These are phyloP conservation scores for Volutella citrinella DNA, from an alignment of 2,329 filamentous ascomycete species.

Conservation along the genomic window DNA sequence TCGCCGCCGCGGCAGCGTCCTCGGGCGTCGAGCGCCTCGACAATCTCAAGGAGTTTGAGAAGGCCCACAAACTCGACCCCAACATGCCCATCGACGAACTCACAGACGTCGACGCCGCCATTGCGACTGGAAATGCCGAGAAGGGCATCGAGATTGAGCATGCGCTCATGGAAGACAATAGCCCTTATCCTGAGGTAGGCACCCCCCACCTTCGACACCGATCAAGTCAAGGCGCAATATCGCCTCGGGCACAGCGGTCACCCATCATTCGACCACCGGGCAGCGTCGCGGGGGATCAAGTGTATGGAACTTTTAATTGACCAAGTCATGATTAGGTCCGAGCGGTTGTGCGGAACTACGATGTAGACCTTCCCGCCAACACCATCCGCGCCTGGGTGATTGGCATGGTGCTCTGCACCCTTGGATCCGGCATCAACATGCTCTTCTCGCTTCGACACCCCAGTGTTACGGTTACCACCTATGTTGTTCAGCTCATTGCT, in stretches of 20 bases:
- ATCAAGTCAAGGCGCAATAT: no score
- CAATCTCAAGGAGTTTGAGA: conserved; percentile 55
- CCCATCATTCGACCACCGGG: not conserved
- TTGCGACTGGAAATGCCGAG: conserved; percentile 52
- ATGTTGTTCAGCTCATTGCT: conserved; percentile 60
- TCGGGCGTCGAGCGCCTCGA: conserved; percentile 41
- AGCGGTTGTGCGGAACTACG: conserved; percentile 62
- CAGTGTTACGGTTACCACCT: conserved; percentile 57
- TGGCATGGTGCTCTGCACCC: conserved; percentile 57
- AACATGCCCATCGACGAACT: conserved; percentile 62
- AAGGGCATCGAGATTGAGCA: conserved; percentile 56
- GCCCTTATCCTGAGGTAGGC: conserved; percentile 62
- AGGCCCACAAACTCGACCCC: conserved; percentile 61
- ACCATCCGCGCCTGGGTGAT: conserved; percentile 64
- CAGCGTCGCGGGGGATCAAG: not conserved
- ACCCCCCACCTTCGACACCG: not conserved
- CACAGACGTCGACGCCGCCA: conserved; percentile 57
- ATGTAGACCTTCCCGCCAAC: conserved; percentile 62
- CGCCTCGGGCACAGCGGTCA: no score
- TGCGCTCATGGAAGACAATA: conserved; percentile 61
- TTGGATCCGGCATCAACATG: conserved; percentile 61
- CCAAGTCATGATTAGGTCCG: conserved; percentile 48
- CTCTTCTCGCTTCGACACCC: conserved; percentile 60
- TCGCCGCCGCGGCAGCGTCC: conserved; percentile 36
- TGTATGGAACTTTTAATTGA: conserved; percentile 4